Percentiles rank a stretch among this genome's conserved stretches.
Conservation (phyloP, 768 basidiomycete genomes). For the Pisolithus tinctorius region DNA sequence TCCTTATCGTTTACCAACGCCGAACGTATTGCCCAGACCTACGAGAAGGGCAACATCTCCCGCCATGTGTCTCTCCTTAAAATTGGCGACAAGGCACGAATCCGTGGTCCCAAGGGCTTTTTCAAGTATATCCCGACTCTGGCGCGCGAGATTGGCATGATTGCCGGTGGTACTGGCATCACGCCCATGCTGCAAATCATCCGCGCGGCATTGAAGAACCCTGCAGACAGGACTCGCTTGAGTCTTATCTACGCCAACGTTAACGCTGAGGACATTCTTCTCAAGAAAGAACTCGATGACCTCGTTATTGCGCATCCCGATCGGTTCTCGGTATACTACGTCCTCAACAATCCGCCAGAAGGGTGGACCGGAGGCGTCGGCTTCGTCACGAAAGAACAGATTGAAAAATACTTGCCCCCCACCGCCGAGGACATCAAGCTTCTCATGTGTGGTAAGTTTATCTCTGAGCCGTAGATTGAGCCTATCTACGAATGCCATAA, state of each 20-base stretch:
- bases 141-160: slow-evolving; percentile 85
- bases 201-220: slow-evolving; percentile 85
- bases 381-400: slow-evolving; percentile 90
- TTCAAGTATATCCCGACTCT: slow-evolving; percentile 78
- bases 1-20: neutral
- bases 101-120: slow-evolving; percentile 96
- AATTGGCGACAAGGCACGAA: slow-evolving; percentile 78
- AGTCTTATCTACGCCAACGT: slow-evolving; percentile 97
- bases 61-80: slow-evolving; percentile 75
- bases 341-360: slow-evolving; percentile 90
- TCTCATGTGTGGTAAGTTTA: slow-evolving; percentile 73
- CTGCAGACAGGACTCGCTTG: slow-evolving; percentile 76
- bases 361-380: slow-evolving; percentile 87
- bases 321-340: slow-evolving; percentile 79
- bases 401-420: slow-evolving; percentile 72
- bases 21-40: slow-evolving; percentile 49
- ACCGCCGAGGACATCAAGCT: slow-evolving; percentile 66
- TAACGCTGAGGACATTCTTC: slow-evolving; percentile 84
- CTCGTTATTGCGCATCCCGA: slow-evolving; percentile 55
- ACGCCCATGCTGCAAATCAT: slow-evolving; percentile 99
- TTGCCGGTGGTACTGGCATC: slow-evolving; percentile 97
- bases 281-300: slow-evolving; percentile 81
- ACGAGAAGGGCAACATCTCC: slow-evolving; percentile 97
- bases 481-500: neutral
- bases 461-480: slow-evolving; percentile 3